These are phyloP conservation scores for Pseudogymnoascus sp. DNA, from an alignment of 2,329 filamentous ascomycete species.

Conservation along the genomic window DNA sequence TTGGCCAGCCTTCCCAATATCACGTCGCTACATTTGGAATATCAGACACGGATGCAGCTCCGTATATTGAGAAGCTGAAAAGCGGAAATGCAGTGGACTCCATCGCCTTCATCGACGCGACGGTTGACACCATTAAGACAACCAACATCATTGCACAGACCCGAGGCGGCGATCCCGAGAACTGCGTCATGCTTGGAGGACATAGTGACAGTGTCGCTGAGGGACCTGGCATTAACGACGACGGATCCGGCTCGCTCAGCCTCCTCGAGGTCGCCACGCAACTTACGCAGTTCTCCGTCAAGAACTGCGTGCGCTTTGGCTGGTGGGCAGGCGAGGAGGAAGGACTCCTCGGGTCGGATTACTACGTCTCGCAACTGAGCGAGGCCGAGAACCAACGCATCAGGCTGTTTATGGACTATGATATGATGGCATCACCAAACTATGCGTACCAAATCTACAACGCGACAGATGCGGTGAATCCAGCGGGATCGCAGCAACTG, in stretches of 20 bases:
- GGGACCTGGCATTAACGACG: slow-evolving; percentile 44
- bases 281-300: slow-evolving; percentile 48
- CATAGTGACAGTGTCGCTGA: slow-evolving; percentile 57
- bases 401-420: slow-evolving; percentile 61
- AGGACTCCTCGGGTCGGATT: slow-evolving; percentile 55
- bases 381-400: slow-evolving; percentile 54
- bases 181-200: slow-evolving; percentile 58
- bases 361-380: slow-evolving; percentile 49
- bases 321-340: slow-evolving; percentile 65
- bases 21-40: slow-evolving; percentile 65
- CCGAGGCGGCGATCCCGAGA: slow-evolving; percentile 48
- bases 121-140: slow-evolving; percentile 46
- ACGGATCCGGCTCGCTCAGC: slow-evolving; percentile 35
- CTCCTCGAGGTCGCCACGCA: slow-evolving; percentile 56
- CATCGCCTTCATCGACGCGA: slow-evolving; percentile 53
- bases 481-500: slow-evolving; percentile 62
- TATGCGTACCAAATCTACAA: slow-evolving; percentile 63
- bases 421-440: slow-evolving; percentile 62
- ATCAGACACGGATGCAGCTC: slow-evolving; percentile 49
- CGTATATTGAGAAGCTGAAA: slow-evolving; percentile 47
- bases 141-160: slow-evolving; percentile 59
- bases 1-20: slow-evolving; percentile 51
- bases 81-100: slow-evolving; percentile 42
- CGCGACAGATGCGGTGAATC: slow-evolving; percentile 62
- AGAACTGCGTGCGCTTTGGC: slow-evolving; percentile 59